Percentiles rank a stretch among this genome's conserved stretches.
phyloP scores from a whole-genome alignment of 495 filamentous ascomycete genomes.

The Penicillium pulvis region DNA sequence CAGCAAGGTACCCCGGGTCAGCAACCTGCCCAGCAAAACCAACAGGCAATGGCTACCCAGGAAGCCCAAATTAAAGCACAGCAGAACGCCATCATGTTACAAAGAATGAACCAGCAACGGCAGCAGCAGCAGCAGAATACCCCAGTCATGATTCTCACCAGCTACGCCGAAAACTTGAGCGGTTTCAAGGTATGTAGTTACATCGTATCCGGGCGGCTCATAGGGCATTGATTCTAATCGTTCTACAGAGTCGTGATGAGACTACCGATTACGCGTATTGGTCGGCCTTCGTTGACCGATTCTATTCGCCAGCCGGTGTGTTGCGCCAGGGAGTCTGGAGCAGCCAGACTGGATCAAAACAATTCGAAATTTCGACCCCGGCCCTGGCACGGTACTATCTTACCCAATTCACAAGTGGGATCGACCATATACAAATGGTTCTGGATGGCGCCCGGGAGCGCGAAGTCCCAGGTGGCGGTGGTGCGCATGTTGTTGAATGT shows the following conservation, averaged over 20 bases:
- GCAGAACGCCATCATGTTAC: constrained; percentile 49
- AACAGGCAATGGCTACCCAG: constrained; percentile 42
- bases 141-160: constrained; percentile 63
- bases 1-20: constrained; percentile 44
- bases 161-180: constrained; percentile 72
- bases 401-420: constrained; percentile 80
- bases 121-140: constrained; percentile 45
- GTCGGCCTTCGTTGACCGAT: constrained; percentile 71
- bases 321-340: constrained; percentile 65
- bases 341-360: constrained; percentile 57
- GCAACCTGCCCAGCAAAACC: constrained; percentile 43
- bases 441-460: constrained; percentile 60
- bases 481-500: constrained; percentile 66
- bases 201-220: not conserved
- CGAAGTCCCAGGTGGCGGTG: constrained; percentile 45
- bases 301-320: constrained; percentile 71
- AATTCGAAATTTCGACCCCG: constrained; percentile 75
- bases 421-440: constrained; percentile 76
- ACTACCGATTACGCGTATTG: constrained; percentile 68
- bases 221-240: not conserved
- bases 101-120: constrained; percentile 42
- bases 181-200: constrained; percentile 56
- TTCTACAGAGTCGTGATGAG: constrained; percentile 55
- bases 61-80: constrained; percentile 49
- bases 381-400: constrained; percentile 79